A percentile compares a stretch with the other conserved stretches of the same genome.
Evolutionary conservation across 345 rosid genomes (phyloP).

Genomic region (Eucalyptus erythrocorys): DNA sequence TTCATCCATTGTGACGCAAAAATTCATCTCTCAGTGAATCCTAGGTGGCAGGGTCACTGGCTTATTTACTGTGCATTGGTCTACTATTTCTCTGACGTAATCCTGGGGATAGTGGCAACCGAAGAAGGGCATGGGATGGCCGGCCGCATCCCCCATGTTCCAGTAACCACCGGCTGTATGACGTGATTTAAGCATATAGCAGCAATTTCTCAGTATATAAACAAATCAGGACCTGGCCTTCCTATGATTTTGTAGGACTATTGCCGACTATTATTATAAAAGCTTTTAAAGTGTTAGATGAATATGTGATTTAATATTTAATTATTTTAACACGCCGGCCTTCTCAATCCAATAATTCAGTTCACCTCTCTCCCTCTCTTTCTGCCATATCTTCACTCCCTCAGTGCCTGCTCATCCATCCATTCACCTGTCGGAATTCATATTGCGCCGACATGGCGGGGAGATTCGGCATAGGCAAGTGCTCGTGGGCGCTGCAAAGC

Average conservation of each 20-base stretch:
- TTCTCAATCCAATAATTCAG: not conserved
- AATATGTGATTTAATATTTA: no score
- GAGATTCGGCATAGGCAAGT: not conserved
- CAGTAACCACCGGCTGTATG: not conserved
- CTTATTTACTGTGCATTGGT: not conserved
- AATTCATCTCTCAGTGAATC: not conserved
- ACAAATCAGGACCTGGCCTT: not conserved
- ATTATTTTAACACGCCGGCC: no score
- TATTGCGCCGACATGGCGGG: not conserved
- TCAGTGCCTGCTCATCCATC: not conserved
- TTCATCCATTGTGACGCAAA: not conserved
- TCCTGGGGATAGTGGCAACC: no score
- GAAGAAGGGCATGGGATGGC: not conserved
- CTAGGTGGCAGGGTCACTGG: accelerated
- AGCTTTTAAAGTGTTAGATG: no score
- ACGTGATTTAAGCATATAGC: not conserved
- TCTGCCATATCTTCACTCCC: not conserved
- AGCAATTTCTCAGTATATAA: not conserved
- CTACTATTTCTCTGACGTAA: no score
- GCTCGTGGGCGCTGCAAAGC: constrained; percentile 9
- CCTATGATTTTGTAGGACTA: no score
- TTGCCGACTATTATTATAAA: accelerated
- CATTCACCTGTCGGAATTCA: not conserved
- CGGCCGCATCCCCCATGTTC: not conserved
- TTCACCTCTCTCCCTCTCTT: not conserved